A percentile compares a stretch with the other conserved stretches of the same genome.
phyloP scores from a whole-genome alignment of 2,329 filamentous ascomycete genomes.

The Neonectria ditissima region DNA sequence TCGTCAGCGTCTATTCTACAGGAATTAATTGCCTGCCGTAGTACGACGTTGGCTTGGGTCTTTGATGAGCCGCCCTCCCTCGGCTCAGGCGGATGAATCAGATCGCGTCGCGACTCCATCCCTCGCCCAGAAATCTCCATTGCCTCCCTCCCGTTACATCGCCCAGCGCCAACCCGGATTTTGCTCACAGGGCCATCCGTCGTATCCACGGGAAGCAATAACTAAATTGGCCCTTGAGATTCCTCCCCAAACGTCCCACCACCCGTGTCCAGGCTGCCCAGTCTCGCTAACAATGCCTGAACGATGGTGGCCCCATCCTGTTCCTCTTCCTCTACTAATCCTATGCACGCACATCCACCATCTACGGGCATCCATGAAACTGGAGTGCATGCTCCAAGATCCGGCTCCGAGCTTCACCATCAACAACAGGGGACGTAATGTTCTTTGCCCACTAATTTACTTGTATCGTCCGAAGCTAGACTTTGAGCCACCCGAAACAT shows the following conservation, averaged over 20 bases:
- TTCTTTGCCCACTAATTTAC: neutral
- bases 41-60: neutral
- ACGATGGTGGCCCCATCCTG: slow-evolving; percentile 1
- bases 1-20: neutral
- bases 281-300: slow-evolving; percentile 1
- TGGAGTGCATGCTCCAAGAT: neutral
- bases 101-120: slow-evolving; percentile 14
- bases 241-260: slow-evolving; percentile 21
- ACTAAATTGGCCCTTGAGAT: slow-evolving; percentile 21
- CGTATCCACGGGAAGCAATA: slow-evolving; percentile 5
- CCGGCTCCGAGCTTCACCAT: slow-evolving; percentile 3
- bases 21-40: neutral
- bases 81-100: slow-evolving; percentile 15
- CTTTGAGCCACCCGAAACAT: slow-evolving; percentile 2
- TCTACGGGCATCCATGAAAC: no score
- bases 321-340: neutral
- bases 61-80: slow-evolving; percentile 9
- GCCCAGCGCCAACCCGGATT: neutral
- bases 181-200: slow-evolving; percentile 1
- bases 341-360: neutral
- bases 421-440: slow-evolving; percentile 14
- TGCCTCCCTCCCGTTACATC: slow-evolving; percentile 14
- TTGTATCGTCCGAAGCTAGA: slow-evolving; percentile 9
- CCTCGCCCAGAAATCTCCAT: slow-evolving; percentile 13
- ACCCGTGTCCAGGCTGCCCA: neutral